phyloP scores from a whole-genome alignment of 176 grass and related monocot genomes.

The Oryza nivara region DNA sequence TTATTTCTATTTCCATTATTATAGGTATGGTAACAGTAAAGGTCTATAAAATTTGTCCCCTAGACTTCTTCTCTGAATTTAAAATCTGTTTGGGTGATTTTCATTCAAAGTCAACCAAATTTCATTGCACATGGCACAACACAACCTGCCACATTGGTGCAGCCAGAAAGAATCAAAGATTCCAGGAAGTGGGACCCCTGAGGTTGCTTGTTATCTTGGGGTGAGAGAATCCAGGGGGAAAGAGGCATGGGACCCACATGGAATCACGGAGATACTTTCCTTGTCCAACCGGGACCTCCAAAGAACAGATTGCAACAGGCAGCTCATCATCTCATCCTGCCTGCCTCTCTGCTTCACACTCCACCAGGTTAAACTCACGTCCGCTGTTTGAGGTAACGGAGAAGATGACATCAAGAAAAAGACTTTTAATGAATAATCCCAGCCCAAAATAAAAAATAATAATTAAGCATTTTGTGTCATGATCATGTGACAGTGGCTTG shows the following conservation, averaged over 20 bases:
- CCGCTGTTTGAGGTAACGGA: not conserved
- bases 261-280: conserved; percentile 80
- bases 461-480: not conserved
- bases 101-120: not conserved
- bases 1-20: too few relatives aligned
- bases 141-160: not conserved
- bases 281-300: conserved; percentile 48
- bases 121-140: not conserved
- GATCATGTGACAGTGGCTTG: conserved; percentile 32
- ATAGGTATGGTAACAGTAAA: too few relatives aligned
- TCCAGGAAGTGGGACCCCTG: conserved; percentile 18
- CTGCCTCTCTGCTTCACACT: not conserved
- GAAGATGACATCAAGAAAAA: not conserved
- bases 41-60: too few relatives aligned
- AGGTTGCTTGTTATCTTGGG: conserved; percentile 34
- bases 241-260: conserved; percentile 41
- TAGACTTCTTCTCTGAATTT: not conserved
- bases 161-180: conserved; percentile 52
- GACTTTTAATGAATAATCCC: not conserved
- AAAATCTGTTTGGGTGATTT: not conserved
- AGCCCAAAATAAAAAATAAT: not conserved
- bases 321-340: not conserved
- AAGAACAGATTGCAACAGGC: conserved; percentile 21
- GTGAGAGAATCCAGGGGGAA: conserved; percentile 43
- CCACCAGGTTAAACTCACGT: not conserved